phyloP scores from a whole-genome alignment of 2,329 filamentous ascomycete species.

The Verticillium longisporum region DNA sequence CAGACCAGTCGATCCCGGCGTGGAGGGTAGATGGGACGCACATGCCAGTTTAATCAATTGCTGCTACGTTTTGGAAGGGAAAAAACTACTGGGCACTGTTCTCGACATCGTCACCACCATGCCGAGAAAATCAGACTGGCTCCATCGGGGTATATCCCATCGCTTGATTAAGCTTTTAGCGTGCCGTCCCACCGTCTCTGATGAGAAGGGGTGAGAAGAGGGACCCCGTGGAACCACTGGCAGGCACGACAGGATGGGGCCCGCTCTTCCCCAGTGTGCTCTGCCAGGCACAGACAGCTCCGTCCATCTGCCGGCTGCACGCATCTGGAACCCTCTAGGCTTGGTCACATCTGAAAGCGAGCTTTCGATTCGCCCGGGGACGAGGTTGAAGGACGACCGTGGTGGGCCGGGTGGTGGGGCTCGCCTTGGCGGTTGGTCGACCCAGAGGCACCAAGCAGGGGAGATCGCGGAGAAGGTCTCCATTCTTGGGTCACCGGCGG shows the following conservation, averaged over 20 bases:
- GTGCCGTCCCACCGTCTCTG: not conserved
- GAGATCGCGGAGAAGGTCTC: not conserved
- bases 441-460: not conserved
- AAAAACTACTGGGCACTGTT: no score
- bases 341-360: not conserved
- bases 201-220: not conserved
- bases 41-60: no score
- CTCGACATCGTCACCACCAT: not conserved
- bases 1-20: not conserved
- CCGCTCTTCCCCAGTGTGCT: no score
- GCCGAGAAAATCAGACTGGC: not conserved
- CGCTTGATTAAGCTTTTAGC: not conserved
- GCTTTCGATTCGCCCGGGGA: not conserved
- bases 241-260: not conserved
- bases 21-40: not conserved
- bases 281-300: not conserved
- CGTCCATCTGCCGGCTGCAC: not conserved
- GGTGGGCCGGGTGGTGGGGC: not conserved
- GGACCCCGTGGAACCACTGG: not conserved
- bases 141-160: not conserved
- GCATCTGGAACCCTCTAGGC: not conserved
- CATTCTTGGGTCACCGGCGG: not conserved
- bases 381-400: not conserved
- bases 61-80: no score
- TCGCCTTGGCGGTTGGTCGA: not conserved